A percentile compares a stretch with the other conserved stretches of the same genome.
Conservation (phyloP, 306 rosid species). For the Casuarina equisetifolia region DNA sequence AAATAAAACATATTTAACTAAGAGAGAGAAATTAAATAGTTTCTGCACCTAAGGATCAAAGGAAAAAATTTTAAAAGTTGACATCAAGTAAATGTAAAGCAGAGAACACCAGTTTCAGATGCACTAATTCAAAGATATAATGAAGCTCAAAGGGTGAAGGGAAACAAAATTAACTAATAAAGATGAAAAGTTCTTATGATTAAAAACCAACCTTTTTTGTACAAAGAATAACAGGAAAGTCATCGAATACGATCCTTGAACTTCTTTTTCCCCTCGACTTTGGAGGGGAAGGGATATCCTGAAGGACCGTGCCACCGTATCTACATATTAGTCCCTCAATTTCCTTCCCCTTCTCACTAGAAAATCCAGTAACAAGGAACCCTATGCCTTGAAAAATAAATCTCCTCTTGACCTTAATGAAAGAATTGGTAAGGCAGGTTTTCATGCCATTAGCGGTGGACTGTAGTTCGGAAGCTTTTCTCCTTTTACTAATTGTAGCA, state of each 20-base stretch:
- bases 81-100: neutral
- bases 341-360: constrained; percentile 59
- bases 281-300: constrained; percentile 67
- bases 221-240: constrained; percentile 74
- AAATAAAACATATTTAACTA: neutral
- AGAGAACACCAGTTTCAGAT: neutral
- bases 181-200: constrained; percentile 6
- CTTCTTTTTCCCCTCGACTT: constrained; percentile 45
- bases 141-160: neutral
- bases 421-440: constrained; percentile 35
- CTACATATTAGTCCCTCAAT: constrained; percentile 59
- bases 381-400: constrained; percentile 65
- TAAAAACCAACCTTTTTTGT: constrained; percentile 56
- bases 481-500: constrained; percentile 36
- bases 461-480: constrained; percentile 36
- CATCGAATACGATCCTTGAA: constrained; percentile 32
- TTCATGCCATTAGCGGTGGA: constrained; percentile 26
- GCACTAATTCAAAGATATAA: neutral
- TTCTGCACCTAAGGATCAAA: neutral
- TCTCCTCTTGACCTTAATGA: constrained; percentile 33
- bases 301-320: constrained; percentile 72
- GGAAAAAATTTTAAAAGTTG: neutral
- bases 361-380: constrained; percentile 80
- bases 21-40: neutral
- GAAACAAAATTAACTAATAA: neutral